Percentiles rank a stretch among this genome's conserved stretches.
Conservation (phyloP, 2,329 filamentous ascomycete genomes). For the Exophiala mesophila region DNA sequence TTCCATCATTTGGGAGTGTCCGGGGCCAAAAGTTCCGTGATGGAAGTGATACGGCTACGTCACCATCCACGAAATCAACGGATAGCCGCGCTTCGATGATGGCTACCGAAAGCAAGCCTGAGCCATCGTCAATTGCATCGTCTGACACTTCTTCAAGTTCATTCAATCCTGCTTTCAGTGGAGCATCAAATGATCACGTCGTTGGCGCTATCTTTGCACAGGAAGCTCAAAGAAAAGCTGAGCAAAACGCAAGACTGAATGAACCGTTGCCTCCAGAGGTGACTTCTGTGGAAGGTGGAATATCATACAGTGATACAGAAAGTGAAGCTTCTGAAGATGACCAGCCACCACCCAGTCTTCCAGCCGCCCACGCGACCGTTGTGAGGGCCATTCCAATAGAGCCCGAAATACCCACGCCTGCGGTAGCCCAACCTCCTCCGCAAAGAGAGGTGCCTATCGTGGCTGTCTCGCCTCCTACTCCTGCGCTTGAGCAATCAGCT, state of each 20-base stretch:
- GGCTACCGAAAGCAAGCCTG: conserved; percentile 5
- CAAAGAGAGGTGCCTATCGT: conserved; percentile 38
- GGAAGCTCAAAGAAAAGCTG: conserved; percentile 32
- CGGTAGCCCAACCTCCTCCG: not conserved
- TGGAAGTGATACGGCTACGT: conserved; percentile 8
- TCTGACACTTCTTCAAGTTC: conserved; percentile 34
- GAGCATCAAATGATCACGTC: conserved; percentile 49
- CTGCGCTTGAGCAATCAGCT: conserved; percentile 36
- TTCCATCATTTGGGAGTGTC: conserved; percentile 62
- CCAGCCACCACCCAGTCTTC: not conserved
- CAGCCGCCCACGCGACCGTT: not conserved
- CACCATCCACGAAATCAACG: conserved; percentile 25
- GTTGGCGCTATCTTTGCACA: conserved; percentile 48
- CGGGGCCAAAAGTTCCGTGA: conserved; percentile 38
- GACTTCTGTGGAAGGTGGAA: conserved; percentile 62
- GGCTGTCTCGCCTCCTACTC: conserved; percentile 45
- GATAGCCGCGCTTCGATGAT: conserved; percentile 8
- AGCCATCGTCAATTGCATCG: conserved; percentile 10
- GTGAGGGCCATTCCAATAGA: not conserved
- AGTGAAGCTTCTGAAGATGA: conserved; percentile 16
- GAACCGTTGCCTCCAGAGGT: conserved; percentile 68
- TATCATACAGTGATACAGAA: conserved; percentile 58
- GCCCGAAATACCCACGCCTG: not conserved
- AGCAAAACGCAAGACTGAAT: conserved; percentile 32
- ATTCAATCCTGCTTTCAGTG: conserved; percentile 27